Conservation (phyloP, 2,329 filamentous ascomycete species). For the Cryphonectria parasitica region DNA sequence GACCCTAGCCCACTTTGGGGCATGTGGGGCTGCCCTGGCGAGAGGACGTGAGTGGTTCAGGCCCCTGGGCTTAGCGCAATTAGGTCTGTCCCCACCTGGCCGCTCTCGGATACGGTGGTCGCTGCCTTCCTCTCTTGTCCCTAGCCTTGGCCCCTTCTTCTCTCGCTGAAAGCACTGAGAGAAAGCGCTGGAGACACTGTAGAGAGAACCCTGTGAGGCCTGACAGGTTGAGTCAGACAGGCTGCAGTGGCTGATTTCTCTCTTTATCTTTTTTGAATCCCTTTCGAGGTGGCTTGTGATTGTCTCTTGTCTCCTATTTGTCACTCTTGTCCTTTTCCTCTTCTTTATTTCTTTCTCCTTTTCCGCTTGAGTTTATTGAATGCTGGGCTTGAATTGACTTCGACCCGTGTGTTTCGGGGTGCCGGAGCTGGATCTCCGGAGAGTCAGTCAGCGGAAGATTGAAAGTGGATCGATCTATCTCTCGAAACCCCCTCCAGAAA, state of each 20-base stretch:
- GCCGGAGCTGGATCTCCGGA: neutral
- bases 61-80: neutral
- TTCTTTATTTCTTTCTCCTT: neutral
- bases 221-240: neutral
- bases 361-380: neutral
- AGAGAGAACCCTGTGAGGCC: neutral
- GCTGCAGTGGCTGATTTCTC: neutral
- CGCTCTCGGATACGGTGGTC: neutral
- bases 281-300: neutral
- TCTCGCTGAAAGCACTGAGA: neutral
- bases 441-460: neutral
- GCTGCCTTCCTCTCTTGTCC: constrained; percentile 1
- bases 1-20: neutral
- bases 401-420: neutral
- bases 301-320: neutral
- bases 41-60: neutral
- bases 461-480: constrained; percentile 3
- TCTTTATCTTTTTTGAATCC: neutral
- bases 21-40: neutral
- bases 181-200: neutral
- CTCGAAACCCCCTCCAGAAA: neutral
- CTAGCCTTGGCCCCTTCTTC: neutral
- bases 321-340: neutral
- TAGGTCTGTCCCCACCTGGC: neutral
- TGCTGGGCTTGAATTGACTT: neutral